phyloP scores from a whole-genome alignment of 2,329 filamentous ascomycete genomes.

The Colletotrichum shisoi region DNA sequence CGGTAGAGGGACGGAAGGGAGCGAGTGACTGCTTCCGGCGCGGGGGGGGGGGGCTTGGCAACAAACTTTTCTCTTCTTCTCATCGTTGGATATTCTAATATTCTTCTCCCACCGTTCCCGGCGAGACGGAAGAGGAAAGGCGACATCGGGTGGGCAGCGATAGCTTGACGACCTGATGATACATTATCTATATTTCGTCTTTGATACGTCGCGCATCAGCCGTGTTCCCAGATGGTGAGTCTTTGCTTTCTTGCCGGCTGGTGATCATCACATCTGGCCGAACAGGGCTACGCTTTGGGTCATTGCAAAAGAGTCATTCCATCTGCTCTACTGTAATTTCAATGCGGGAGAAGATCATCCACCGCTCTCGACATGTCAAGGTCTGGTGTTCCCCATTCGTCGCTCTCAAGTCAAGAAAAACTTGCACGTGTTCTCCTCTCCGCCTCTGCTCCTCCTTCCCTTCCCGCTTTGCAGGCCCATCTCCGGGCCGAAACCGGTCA shows the following conservation, averaged over 20 bases:
- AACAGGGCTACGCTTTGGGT: neutral
- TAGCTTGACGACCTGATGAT: conserved; percentile 29
- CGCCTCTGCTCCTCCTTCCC: neutral
- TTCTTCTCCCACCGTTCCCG: conserved; percentile 11
- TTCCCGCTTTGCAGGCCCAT: neutral
- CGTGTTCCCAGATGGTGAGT: neutral
- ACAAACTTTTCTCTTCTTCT: neutral
- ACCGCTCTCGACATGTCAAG: neutral
- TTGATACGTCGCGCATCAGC: neutral
- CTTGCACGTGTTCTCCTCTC: neutral
- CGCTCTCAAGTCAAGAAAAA: conserved; percentile 5
- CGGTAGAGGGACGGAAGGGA: conserved; percentile 52
- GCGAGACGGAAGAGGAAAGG: conserved; percentile 8
- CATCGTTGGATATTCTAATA: conserved; percentile 24
- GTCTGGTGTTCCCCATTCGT: conserved; percentile 9
- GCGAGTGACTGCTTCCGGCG: too few species aligned
- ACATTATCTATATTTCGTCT: conserved; percentile 6
- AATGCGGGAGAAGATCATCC: neutral
- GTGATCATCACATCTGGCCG: neutral
- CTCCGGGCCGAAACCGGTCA: neutral
- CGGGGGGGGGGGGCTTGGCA: neutral
- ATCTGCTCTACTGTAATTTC: conserved; percentile 9
- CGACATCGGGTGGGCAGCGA: conserved; percentile 9
- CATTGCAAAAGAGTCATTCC: conserved; percentile 1
- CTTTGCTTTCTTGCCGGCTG: neutral